These are phyloP conservation scores for Emmonsiellopsis sp. DNA, from an alignment of 2,329 filamentous ascomycete species.

Conservation along the genomic window DNA sequence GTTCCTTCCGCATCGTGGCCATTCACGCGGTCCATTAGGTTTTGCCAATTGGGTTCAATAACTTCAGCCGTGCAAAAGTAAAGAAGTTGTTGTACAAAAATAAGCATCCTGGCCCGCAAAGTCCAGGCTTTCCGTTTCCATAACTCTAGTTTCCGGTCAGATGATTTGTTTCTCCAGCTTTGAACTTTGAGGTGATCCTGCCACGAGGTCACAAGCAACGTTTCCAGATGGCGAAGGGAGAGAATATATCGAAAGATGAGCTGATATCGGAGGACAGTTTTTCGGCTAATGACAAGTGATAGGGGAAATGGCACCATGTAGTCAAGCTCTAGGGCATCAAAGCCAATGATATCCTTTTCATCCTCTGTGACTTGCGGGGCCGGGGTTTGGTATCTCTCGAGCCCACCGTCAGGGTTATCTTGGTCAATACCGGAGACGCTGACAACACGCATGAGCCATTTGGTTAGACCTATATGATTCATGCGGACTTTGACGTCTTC, in stretches of 20 bases:
- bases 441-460: constrained; percentile 90
- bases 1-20: constrained; percentile 39
- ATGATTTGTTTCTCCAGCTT: constrained; percentile 74
- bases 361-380: constrained; percentile 57
- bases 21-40: constrained; percentile 77
- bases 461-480: constrained; percentile 88
- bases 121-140: constrained; percentile 95
- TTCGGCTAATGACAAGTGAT: constrained; percentile 87
- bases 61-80: constrained; percentile 98
- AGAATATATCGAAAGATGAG: constrained; percentile 90
- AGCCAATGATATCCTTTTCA: constrained; percentile 77
- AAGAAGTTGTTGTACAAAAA: constrained; percentile 91
- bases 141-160: constrained; percentile 63
- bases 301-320: constrained; percentile 92
- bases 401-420: constrained; percentile 51
- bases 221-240: constrained; percentile 81
- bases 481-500: constrained; percentile 97
- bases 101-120: constrained; percentile 82
- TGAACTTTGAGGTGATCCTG: constrained; percentile 73
- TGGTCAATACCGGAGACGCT: constrained; percentile 94
- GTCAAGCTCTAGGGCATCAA: constrained; percentile 87
- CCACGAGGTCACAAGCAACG: constrained; percentile 78
- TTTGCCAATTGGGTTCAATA: constrained; percentile 95
- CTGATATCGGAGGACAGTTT: constrained; percentile 95
- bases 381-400: constrained; percentile 65